Percentiles rank a stretch among this genome's conserved stretches.
Conservation (phyloP, 306 rosid genomes). For the Cucurbita pepo region DNA sequence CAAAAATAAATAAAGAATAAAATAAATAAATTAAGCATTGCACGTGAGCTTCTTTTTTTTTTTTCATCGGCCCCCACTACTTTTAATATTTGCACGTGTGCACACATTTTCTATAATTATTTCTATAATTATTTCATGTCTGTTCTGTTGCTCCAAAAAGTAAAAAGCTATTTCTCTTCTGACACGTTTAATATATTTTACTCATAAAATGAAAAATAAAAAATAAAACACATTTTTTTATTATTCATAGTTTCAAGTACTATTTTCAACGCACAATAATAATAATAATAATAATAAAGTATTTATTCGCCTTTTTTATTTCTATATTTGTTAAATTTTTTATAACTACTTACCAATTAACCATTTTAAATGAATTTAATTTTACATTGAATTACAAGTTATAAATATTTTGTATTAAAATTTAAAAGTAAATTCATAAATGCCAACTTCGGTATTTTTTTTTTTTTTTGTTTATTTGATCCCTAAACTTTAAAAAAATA, state of each 20-base stretch:
- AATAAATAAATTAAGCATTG: not conserved
- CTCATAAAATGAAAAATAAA: not conserved
- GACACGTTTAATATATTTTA: not conserved
- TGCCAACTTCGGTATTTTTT: too few relatives aligned
- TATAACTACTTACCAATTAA: not conserved
- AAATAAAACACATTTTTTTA: not conserved
- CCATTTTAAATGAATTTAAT: too few relatives aligned
- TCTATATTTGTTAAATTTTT: not conserved
- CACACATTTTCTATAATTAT: not conserved
- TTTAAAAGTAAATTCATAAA: too few relatives aligned
- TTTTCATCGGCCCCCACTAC: not conserved
- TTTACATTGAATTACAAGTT: too few relatives aligned
- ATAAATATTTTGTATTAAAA: too few relatives aligned
- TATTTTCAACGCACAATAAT: not conserved
- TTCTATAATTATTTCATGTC: not conserved
- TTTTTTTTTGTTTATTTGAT: too few relatives aligned
- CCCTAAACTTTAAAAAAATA: too few relatives aligned
- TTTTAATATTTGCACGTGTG: slow-evolving; percentile 3
- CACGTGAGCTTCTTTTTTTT: slow-evolving; percentile 2
- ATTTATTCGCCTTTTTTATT: not conserved
- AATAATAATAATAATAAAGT: not conserved
- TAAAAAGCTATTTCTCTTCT: not conserved
- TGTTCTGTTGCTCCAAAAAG: not conserved
- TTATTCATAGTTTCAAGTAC: not conserved
- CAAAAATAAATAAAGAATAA: not conserved